Evolutionary conservation across 1,284 basidiomycete species (phyloP).

Genomic region (Cystobasidium pallidum): DNA sequence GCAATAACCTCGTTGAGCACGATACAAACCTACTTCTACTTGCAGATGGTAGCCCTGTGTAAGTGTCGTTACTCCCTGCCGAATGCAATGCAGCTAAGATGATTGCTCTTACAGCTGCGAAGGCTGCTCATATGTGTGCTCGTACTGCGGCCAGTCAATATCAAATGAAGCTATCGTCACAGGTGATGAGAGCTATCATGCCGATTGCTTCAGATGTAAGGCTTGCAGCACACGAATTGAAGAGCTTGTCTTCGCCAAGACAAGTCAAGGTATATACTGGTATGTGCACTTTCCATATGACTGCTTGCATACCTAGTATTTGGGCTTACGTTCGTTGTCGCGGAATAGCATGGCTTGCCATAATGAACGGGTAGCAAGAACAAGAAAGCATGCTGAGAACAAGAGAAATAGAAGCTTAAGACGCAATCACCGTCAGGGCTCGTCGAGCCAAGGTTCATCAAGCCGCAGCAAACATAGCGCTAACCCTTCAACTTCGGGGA

Average conservation of each 20-base stretch:
- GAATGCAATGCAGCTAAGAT: background rate
- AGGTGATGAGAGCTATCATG: constrained; percentile 95
- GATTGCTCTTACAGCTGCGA: constrained; percentile 64
- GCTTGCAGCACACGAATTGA: constrained; percentile 93
- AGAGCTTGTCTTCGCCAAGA: constrained; percentile 98
- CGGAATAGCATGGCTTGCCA: constrained; percentile 68
- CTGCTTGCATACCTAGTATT: background rate
- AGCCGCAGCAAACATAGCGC: background rate
- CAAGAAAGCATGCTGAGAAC: constrained; percentile 81
- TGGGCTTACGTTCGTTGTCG: background rate
- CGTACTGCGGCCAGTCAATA: constrained; percentile 85
- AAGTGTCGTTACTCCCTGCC: background rate
- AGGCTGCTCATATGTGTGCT: constrained; percentile 94
- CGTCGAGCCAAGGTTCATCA: constrained; percentile 17
- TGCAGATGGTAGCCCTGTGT: constrained; percentile 91
- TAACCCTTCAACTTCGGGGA: background rate
- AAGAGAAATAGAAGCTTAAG: constrained; percentile 58
- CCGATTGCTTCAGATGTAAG: constrained; percentile 97
- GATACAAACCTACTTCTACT: constrained; percentile 95
- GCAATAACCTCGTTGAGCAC: constrained; percentile 64
- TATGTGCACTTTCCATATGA: background rate
- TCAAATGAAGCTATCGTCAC: constrained; percentile 99
- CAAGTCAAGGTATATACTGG: constrained; percentile 96
- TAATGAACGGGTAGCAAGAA: constrained; percentile 91
- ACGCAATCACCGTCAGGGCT: constrained; percentile 30